These are phyloP conservation scores for Castanospermum australe DNA, from an alignment of 306 rosid species.

Conservation along the genomic window DNA sequence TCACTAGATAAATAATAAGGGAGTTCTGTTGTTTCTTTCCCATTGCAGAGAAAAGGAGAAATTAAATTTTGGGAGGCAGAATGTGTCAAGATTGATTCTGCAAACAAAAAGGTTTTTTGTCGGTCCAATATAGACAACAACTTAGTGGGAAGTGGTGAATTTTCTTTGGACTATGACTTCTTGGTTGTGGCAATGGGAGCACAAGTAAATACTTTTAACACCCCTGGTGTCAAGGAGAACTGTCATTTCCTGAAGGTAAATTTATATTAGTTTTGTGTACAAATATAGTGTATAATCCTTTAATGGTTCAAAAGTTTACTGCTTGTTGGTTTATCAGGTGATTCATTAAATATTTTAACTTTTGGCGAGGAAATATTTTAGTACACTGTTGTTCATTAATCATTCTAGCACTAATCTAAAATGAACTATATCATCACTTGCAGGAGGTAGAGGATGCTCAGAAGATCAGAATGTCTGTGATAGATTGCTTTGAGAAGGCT, in stretches of 20 bases:
- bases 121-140: constrained; percentile 49
- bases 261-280: background rate
- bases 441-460: constrained; percentile 96
- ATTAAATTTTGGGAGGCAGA: constrained; percentile 83
- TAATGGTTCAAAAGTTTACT: background rate
- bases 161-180: constrained; percentile 82
- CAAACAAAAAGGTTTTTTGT: constrained; percentile 65
- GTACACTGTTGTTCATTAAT: background rate
- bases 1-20: background rate
- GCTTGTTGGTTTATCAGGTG: constrained; percentile 17
- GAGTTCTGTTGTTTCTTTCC: constrained; percentile 17
- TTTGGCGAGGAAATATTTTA: background rate
- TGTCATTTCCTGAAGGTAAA: constrained; percentile 91
- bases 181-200: constrained; percentile 85
- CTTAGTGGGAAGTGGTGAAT: constrained; percentile 63
- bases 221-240: constrained; percentile 88
- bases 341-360: background rate
- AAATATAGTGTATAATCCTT: background rate
- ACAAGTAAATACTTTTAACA: constrained; percentile 87
- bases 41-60: constrained; percentile 72
- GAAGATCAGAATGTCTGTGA: constrained; percentile 75
- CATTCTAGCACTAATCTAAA: background rate
- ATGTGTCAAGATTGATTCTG: constrained; percentile 81
- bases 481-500: constrained; percentile 93
- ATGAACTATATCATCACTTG: constrained; percentile 18